These are phyloP conservation scores for Bjerkandera adusta DNA, from an alignment of 1,284 basidiomycete species.

Conservation along the genomic window DNA sequence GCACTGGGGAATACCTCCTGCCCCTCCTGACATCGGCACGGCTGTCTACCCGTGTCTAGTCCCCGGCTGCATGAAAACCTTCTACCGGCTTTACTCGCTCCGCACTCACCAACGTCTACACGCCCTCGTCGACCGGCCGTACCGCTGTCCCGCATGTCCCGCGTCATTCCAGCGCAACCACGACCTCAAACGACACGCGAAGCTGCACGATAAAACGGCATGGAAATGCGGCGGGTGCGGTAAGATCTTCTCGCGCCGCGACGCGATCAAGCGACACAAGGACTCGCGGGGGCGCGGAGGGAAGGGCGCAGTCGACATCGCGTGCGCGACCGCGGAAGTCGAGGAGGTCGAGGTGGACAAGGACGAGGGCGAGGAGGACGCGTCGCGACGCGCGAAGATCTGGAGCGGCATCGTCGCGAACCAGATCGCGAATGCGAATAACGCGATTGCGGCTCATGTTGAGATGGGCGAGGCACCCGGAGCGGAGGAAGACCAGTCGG, in stretches of 20 bases:
- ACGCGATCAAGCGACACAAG: slow-evolving; percentile 75
- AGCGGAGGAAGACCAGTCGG: slow-evolving; percentile 35
- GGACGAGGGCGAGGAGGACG: slow-evolving; percentile 52
- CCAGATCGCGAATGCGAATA: slow-evolving; percentile 19
- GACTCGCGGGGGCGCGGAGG: slow-evolving; percentile 48
- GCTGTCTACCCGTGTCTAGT: slow-evolving; percentile 74
- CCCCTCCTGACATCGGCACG: slow-evolving; percentile 53
- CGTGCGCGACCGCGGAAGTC: slow-evolving; percentile 53
- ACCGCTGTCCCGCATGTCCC: slow-evolving; percentile 58
- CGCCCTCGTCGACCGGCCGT: slow-evolving; percentile 55
- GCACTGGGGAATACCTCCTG: slow-evolving; percentile 28
- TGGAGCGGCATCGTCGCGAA: slow-evolving; percentile 56
- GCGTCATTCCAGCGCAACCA: slow-evolving; percentile 75
- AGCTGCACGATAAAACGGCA: slow-evolving; percentile 63
- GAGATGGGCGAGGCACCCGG: slow-evolving; percentile 18
- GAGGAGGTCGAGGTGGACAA: slow-evolving; percentile 58
- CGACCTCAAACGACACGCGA: slow-evolving; percentile 70
- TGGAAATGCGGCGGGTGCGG: slow-evolving; percentile 71
- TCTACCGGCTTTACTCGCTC: slow-evolving; percentile 62
- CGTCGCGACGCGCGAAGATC: slow-evolving; percentile 52
- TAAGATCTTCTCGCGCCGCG: slow-evolving; percentile 69
- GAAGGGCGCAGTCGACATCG: slow-evolving; percentile 38
- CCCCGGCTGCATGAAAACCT: slow-evolving; percentile 59
- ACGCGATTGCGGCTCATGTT: slow-evolving; percentile 6
- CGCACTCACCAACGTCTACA: slow-evolving; percentile 67